Percentiles rank a stretch among this genome's conserved stretches.
phyloP scores from a whole-genome alignment of 352 stramenopile genomes.

The Globisporangium abappressorium region DNA sequence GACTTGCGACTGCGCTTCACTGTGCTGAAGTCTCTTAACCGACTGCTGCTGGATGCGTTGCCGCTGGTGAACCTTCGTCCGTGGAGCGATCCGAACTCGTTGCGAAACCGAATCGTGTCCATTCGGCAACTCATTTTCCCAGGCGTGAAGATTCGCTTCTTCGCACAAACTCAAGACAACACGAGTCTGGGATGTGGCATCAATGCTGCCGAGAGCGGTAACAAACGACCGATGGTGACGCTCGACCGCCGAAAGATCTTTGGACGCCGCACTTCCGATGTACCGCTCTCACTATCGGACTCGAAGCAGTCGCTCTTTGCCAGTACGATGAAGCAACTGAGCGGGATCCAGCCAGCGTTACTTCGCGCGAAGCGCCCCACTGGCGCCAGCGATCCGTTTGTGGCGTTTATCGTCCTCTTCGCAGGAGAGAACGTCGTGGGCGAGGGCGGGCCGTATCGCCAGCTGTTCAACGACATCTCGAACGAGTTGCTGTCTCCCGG shows the following conservation, averaged over 20 bases:
- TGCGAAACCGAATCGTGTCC: conserved; percentile 48
- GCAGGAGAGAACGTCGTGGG: conserved; percentile 77
- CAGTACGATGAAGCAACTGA: conserved; percentile 55
- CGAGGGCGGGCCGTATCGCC: conserved; percentile 72
- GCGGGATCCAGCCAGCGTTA: conserved; percentile 36
- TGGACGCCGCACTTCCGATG: conserved; percentile 20
- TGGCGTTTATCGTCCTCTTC: conserved; percentile 80
- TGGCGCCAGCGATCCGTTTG: conserved; percentile 75
- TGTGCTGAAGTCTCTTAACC: conserved; percentile 62
- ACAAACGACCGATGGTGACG: conserved; percentile 65
- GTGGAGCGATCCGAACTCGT: conserved; percentile 41
- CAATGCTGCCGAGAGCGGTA: conserved; percentile 35
- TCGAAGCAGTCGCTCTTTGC: conserved; percentile 69
- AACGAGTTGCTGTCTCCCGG: conserved; percentile 50
- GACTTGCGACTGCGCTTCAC: conserved; percentile 60
- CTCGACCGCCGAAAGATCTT: conserved; percentile 62
- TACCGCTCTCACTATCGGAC: conserved; percentile 32
- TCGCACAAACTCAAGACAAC: conserved; percentile 67
- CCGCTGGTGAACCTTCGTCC: conserved; percentile 66
- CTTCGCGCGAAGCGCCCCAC: conserved; percentile 70
- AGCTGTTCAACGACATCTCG: conserved; percentile 78
- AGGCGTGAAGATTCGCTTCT: conserved; percentile 73
- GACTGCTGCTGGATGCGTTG: conserved; percentile 43
- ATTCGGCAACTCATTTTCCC: conserved; percentile 72
- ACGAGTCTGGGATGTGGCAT: conserved; percentile 47